phyloP scores from a whole-genome alignment of 2,329 filamentous ascomycete species.

The Colletotrichum navitas region DNA sequence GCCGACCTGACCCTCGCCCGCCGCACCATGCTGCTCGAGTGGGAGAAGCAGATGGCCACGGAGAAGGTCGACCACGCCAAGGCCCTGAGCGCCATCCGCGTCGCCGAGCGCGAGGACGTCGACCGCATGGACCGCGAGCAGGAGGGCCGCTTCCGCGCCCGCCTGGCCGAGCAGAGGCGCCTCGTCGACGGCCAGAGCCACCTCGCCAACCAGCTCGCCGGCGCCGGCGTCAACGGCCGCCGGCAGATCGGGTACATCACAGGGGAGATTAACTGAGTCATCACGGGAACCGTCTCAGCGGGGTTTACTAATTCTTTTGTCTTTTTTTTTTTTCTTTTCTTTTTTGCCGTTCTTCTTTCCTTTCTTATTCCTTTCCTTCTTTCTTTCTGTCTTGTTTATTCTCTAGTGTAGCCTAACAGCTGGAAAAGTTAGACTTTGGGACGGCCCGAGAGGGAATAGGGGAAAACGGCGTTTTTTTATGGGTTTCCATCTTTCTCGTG shows the following conservation, averaged over 20 bases:
- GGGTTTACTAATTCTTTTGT: background rate
- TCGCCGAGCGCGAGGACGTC: conserved; percentile 65
- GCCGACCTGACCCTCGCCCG: conserved; percentile 58
- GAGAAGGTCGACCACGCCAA: conserved; percentile 63
- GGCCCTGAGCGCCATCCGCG: conserved; percentile 61
- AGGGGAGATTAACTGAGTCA: conserved; percentile 60
- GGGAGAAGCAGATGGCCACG: conserved; percentile 60
- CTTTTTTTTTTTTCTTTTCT: accelerated
- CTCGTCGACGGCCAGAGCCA: conserved; percentile 60
- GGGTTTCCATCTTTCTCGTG: background rate
- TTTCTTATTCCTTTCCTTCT: background rate
- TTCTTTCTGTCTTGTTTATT: background rate
- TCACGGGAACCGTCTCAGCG: background rate
- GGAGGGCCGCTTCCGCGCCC: conserved; percentile 58
- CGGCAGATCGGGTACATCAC: conserved; percentile 69
- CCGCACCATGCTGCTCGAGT: conserved; percentile 61
- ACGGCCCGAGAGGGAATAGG: background rate
- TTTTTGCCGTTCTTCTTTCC: background rate
- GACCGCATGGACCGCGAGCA: conserved; percentile 62
- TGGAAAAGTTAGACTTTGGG: background rate
- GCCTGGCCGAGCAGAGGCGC: conserved; percentile 64
- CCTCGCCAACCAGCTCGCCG: conserved; percentile 53
- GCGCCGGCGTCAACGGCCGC: conserved; percentile 51
- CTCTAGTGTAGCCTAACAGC: background rate
- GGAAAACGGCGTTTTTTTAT: background rate